Base-by-base conservation (phyloP, 441 rosid genomes). In the Syzygium syzygioides region DNA sequence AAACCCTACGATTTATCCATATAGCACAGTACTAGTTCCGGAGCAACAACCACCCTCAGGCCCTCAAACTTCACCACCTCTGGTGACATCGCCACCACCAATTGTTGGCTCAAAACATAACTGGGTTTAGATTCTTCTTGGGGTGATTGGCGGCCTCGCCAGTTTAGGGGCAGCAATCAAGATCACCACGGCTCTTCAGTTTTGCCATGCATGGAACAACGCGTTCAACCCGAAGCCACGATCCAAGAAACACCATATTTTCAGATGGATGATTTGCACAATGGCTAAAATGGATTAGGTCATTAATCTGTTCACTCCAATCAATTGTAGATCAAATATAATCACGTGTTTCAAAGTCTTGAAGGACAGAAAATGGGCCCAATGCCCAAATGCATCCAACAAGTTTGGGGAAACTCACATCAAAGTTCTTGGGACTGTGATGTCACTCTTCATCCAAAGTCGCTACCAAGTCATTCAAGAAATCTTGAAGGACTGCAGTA, bases 21-120 rank as follows among this genome's bases (percentile, higher is more conserved):
- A 85, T 92, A 96, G 96, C 19, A 94, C 98, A 4, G 85, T 97
- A 50, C 85, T 95, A 57, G 52, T 95, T 91, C 98, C 98, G 19
- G 68, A 94, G 68, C 83, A 88, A 86, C 92, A 89, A 15, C 94
- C 85, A 48, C 97, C 94, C 55, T 88, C 93, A 28, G 50, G 59
- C 86, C 88, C 92, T 64, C 93, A 89, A 90, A 90, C 86, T n/a
- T 55, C 91, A 41, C 25, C 89, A 4, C 86, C 90, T 7, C 66
- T 88, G 76, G 84, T 93, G 26, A 88, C 93, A 53, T 84, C 91
- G n/a, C 32, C 90, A 9, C 34, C 94, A 18, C 85, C 92, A 32
- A 34, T 4, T 19, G 0, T 28, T 28, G 18, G 60, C 12, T n/a
- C 60, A 55, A 53, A 34, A 7, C 55, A 18, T 54, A 53, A 53